A percentile compares a stretch with the other conserved stretches of the same genome.
phyloP scores from a whole-genome alignment of 768 basidiomycete species.

The Suillus luteus region DNA sequence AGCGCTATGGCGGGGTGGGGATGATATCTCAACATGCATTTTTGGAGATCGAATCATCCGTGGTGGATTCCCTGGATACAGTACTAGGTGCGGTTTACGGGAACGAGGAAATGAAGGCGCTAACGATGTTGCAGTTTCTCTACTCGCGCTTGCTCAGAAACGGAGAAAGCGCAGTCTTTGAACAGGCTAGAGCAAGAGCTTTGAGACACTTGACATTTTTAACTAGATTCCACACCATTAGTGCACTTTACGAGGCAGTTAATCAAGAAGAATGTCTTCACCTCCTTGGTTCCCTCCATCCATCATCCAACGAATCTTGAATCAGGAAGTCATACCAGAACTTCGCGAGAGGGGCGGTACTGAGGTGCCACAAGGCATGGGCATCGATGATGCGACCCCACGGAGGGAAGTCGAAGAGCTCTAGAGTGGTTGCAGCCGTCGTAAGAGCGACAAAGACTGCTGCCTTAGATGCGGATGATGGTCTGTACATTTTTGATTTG shows the following conservation, averaged over 20 bases:
- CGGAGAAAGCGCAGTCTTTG: conserved; percentile 21
- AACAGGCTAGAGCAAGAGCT: conserved; percentile 10
- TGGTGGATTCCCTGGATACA: conserved; percentile 36
- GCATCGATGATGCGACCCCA: conserved; percentile 79
- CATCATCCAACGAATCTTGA: conserved; percentile 67
- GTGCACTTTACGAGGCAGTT: conserved; percentile 4
- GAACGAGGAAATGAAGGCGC: conserved; percentile 5
- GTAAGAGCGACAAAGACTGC: conserved; percentile 68
- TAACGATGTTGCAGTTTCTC: conserved; percentile 29
- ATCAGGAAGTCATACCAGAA: conserved; percentile 88
- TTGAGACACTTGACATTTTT: conserved; percentile 9
- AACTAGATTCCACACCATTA: conserved; percentile 20
- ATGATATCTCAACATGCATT: conserved; percentile 39
- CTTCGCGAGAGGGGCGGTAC: conserved; percentile 74
- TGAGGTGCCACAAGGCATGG: conserved; percentile 90
- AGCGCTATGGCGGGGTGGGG: conserved; percentile 36
- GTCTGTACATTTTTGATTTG: conserved; percentile 58
- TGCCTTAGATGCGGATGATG: conserved; percentile 53
- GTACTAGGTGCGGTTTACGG: conserved; percentile 34
- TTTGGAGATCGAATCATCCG: conserved; percentile 36
- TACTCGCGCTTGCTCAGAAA: conserved; percentile 34
- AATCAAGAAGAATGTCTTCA: conserved; percentile 20
- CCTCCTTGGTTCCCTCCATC: conserved; percentile 56
- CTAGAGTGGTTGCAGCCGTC: conserved; percentile 73
- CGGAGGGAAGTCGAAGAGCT: conserved; percentile 91